Percentiles rank a stretch among this genome's conserved stretches.
phyloP scores from a whole-genome alignment of 2,329 filamentous ascomycete genomes.

The Phaeoacremonium minimum region DNA sequence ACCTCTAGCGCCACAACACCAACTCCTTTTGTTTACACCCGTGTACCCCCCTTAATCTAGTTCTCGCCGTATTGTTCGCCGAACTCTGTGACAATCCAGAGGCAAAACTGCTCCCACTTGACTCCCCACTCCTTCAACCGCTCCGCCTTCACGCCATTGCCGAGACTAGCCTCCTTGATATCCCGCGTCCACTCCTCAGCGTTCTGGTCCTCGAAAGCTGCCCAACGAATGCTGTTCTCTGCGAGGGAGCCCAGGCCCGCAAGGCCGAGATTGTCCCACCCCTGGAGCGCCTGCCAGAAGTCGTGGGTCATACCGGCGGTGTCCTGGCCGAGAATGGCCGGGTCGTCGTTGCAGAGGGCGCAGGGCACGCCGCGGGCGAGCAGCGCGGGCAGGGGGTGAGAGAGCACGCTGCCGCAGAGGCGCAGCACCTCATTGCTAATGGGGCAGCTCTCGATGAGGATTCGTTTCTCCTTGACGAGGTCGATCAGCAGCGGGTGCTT shows the following conservation, averaged over 20 bases:
- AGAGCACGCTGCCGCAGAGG: slow-evolving; percentile 70
- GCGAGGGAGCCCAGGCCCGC: slow-evolving; percentile 82
- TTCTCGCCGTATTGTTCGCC: slow-evolving; percentile 54
- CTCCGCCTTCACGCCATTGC: slow-evolving; percentile 65
- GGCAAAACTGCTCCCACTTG: slow-evolving; percentile 85
- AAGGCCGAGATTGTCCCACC: slow-evolving; percentile 85
- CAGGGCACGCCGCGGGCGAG: slow-evolving; percentile 81
- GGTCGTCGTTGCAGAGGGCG: slow-evolving; percentile 85
- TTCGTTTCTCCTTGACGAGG: slow-evolving; percentile 82
- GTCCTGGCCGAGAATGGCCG: slow-evolving; percentile 81
- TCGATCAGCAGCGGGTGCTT: slow-evolving; percentile 89
- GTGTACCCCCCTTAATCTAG: not conserved
- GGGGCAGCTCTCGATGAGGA: slow-evolving; percentile 85
- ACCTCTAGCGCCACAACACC: no score
- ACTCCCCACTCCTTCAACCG: slow-evolving; percentile 73
- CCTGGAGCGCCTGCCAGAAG: slow-evolving; percentile 90
- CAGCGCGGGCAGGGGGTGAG: slow-evolving; percentile 78
- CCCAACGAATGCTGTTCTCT: slow-evolving; percentile 90
- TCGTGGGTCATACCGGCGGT: slow-evolving; percentile 82
- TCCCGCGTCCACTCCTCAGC: slow-evolving; percentile 67
- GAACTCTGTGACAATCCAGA: slow-evolving; percentile 83
- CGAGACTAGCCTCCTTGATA: slow-evolving; percentile 70
- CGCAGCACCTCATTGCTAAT: slow-evolving; percentile 87
- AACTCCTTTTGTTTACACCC: no score
- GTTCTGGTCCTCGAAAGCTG: slow-evolving; percentile 77